Evolutionary conservation across 441 rosid species (phyloP).

Genomic region (Syzygium syzygioides): DNA sequence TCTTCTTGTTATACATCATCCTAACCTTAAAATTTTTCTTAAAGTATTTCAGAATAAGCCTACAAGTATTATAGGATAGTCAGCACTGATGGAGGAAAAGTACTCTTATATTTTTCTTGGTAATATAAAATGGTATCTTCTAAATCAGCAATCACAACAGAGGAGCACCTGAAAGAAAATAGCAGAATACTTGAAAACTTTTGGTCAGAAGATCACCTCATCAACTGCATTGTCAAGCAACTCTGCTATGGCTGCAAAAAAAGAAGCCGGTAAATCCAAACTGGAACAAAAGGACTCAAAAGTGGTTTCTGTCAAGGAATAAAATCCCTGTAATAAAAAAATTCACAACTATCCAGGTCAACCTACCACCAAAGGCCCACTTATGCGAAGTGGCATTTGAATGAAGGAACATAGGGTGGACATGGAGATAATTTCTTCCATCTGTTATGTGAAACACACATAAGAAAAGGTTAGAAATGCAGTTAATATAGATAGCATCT

Average conservation of each 20-base stretch:
- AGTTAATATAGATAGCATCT: not conserved
- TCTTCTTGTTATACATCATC: not conserved
- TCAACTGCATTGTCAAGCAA: conserved; percentile 92
- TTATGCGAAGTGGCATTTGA: conserved; percentile 98
- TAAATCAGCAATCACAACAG: not conserved
- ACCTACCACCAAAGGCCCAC: conserved; percentile 98
- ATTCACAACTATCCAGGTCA: not conserved
- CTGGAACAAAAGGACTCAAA: not conserved
- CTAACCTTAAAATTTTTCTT: not conserved
- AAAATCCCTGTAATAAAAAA: not conserved
- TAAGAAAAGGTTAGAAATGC: not conserved
- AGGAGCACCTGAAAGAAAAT: conserved; percentile 6
- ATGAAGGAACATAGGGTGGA: conserved; percentile 97
- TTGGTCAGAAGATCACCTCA: conserved; percentile 54
- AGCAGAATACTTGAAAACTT: not conserved
- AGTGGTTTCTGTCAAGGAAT: not conserved
- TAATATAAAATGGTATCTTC: not conserved
- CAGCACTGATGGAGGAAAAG: not conserved
- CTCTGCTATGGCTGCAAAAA: conserved; percentile 82
- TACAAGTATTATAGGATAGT: not conserved
- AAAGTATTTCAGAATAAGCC: not conserved
- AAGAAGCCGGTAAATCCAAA: not conserved
- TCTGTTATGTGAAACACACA: conserved; percentile 24
- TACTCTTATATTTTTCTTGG: not conserved
- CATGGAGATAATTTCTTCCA: conserved; percentile 78